Evolutionary conservation across 23 red algal species (phyloP).

Genomic region (Gracilaria domingensis): DNA sequence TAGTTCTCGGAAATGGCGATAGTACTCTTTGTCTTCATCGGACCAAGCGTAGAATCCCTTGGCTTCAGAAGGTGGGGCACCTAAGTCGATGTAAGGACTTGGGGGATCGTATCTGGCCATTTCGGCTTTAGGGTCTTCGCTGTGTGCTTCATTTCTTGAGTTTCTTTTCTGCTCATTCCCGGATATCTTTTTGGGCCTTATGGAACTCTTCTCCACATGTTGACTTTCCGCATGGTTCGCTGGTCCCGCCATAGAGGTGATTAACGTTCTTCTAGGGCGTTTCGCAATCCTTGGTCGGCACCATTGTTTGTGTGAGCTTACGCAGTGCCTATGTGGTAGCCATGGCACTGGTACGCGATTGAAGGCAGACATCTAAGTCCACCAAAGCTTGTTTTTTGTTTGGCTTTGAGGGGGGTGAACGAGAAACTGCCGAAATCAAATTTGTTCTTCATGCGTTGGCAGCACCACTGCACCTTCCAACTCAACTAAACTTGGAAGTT

Average conservation of each 20-base stretch:
- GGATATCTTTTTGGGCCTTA: not conserved
- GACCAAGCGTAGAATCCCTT: constrained; percentile 7
- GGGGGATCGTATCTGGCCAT: constrained; percentile 30
- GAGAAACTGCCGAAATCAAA: not conserved
- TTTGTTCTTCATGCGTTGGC: constrained; percentile 12
- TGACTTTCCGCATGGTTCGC: not conserved
- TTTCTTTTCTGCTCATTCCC: not conserved
- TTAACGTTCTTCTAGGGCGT: not conserved
- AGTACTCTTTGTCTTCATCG: constrained; percentile 54
- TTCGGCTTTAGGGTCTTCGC: constrained; percentile 16
- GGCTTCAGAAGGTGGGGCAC: constrained; percentile 36
- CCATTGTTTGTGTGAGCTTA: not conserved
- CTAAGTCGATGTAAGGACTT: constrained; percentile 8
- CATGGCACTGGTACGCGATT: not conserved
- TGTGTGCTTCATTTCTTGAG: not conserved
- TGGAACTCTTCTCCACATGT: not conserved
- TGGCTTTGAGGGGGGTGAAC: not conserved
- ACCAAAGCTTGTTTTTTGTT: constrained; percentile 4
- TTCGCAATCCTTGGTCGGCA: not conserved
- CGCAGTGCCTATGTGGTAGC: not conserved
- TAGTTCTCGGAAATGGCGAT: constrained; percentile 18
- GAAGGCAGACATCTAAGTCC: not conserved
- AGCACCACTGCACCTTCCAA: too few relatives aligned
- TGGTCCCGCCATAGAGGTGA: not conserved
- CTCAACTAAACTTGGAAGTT: too few relatives aligned